Base-by-base conservation (phyloP, 2,329 filamentous ascomycete genomes). In the Beauveria medogensis region DNA sequence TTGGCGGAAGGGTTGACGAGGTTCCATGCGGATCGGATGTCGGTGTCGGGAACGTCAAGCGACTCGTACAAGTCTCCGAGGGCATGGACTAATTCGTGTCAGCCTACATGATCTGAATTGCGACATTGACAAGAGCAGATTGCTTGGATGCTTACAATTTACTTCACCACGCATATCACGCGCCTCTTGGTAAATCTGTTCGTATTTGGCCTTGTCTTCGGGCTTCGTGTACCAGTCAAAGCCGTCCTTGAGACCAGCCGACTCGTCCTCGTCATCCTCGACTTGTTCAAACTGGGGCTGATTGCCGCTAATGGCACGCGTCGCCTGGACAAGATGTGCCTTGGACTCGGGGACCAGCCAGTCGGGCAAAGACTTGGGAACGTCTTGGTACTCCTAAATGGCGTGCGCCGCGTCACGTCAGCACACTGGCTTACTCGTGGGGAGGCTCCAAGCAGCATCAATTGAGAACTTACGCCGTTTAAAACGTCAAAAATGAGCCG, bases 141-240 rank as follows among this genome's bases (percentile, higher is more conserved):
- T 54, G n/a, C 18, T 3, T 18, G 34, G 18, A 40, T 30, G 77
- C 87, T 69, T 72, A 91, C 89, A 92, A 62, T 87, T 80, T 67
- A 92, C 82, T 70, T 96, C 91, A 65, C 94, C 94, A 56, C 92
- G 87, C 72, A 88, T 85, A 74, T 96, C 90, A 63, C 92, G 85
- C 77, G 92, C 95, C 69, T 95, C 92, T 65, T 89, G 89, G 77
- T 97, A 99, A 75, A 99, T 99, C 68, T 93, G 91, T 75, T 97
- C 92, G 77, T 99, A 99, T 75, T 97, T 97, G 65, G 85, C 72
- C 77, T 95, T 95, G 77, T 99, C 92, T 34, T 80, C 76, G 0
- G 94, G 94, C 63, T 86, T 92, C 91, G 99, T 99, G 78, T 99
- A 99, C 94, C 94, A 99, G 74, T 99, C 94, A 74, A 99, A 99